Percentiles rank a stretch among this genome's conserved stretches.
Conservation (phyloP, 805 yeast genomes). For the Yarrowia sp. region DNA sequence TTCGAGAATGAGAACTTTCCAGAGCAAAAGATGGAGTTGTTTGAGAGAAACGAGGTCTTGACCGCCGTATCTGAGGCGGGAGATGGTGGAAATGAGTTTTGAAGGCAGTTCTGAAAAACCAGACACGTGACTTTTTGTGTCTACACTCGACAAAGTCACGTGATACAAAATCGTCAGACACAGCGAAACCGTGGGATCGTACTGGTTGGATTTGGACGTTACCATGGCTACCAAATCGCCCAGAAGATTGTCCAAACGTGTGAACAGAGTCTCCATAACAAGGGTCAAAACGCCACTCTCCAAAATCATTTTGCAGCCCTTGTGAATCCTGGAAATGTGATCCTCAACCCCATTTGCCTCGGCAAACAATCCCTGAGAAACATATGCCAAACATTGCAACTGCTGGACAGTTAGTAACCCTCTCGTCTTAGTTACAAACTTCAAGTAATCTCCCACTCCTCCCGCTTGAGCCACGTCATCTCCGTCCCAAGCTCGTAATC, state of each 20-base stretch:
- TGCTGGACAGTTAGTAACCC: background rate
- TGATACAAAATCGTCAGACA: conserved; percentile 23
- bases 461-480: conserved; percentile 9
- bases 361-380: conserved; percentile 20
- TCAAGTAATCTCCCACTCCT: background rate
- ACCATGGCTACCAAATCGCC: conserved; percentile 17
- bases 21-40: conserved; percentile 60
- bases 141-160: background rate
- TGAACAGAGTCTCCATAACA: background rate
- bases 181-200: background rate
- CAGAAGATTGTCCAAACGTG: background rate
- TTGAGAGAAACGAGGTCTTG: conserved; percentile 54
- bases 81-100: conserved; percentile 8
- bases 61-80: conserved; percentile 23
- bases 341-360: background rate
- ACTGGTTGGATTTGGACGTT: background rate
- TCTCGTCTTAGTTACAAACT: no score
- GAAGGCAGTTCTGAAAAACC: background rate
- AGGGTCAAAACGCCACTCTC: background rate
- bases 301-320: background rate
- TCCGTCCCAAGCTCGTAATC: conserved; percentile 17
- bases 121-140: background rate
- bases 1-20: conserved; percentile 7
- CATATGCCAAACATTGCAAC: background rate
- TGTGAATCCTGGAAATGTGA: background rate